Percentiles rank a stretch among this genome's conserved stretches.
These are phyloP conservation scores for Beta corolliflora DNA, from an alignment of 179 eudicot genomes.

Conservation along the genomic window DNA sequence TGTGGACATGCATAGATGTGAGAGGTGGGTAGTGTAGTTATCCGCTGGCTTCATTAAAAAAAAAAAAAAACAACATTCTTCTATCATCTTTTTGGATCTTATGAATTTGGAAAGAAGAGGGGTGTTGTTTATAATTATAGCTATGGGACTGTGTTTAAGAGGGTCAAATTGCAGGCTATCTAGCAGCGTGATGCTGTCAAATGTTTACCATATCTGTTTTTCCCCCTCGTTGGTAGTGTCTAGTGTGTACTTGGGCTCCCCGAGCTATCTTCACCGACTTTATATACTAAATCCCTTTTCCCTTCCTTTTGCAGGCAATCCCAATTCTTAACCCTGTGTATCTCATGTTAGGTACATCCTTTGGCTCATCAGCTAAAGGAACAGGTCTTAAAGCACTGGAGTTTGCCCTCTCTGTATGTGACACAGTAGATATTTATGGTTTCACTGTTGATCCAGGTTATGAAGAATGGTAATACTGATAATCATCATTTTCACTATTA, in stretches of 20 bases:
- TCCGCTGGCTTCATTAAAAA: neutral
- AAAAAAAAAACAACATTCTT: neutral
- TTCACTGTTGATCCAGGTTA: conserved; percentile 99
- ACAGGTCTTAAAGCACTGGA: conserved; percentile 99
- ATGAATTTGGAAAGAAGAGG: no score
- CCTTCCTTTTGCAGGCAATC: conserved; percentile 62
- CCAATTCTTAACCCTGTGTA: conserved; percentile 94
- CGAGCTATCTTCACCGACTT: neutral
- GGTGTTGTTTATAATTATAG: neutral
- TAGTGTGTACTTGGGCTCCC: neutral
- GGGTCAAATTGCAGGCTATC: neutral
- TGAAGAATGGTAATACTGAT: conserved; percentile 75
- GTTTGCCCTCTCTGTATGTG: conserved; percentile 93
- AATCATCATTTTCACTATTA: neutral
- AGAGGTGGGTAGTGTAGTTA: neutral
- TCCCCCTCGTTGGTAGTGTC: neutral
- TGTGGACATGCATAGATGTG: neutral
- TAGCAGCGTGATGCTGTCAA: conserved; percentile 1
- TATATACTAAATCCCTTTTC: conserved; percentile 1
- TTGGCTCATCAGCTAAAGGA: conserved; percentile 99
- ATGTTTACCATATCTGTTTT: neutral
- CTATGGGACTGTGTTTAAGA: neutral
- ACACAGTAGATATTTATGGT: conserved; percentile 94
- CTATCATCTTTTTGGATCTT: neutral
- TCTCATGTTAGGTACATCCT: conserved; percentile 96